A percentile compares a stretch with the other conserved stretches of the same genome.
These are phyloP conservation scores for Filobasidium wieringae DNA, from an alignment of 768 basidiomycete genomes.

Conservation along the genomic window DNA sequence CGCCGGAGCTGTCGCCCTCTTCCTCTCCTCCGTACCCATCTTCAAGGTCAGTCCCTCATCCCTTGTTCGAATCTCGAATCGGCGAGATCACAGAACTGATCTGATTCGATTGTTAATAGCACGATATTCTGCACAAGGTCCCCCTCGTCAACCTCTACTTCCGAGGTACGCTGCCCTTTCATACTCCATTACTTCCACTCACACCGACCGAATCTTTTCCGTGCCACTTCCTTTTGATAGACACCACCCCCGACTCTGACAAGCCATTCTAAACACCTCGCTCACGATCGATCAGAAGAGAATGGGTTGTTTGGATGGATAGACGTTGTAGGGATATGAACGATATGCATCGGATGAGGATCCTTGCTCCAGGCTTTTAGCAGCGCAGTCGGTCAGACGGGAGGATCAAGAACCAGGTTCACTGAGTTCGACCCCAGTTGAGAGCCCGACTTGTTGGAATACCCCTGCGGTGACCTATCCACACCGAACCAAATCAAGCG, in stretches of 20 bases:
- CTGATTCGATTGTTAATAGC: not conserved
- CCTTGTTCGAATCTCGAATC: not conserved
- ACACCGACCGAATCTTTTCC: not conserved
- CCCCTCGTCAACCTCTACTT: constrained; percentile 5
- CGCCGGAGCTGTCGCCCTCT: constrained; percentile 3
- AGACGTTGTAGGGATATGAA: too few relatives aligned
- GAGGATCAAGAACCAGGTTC: too few relatives aligned
- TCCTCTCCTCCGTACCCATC: constrained; percentile 4
- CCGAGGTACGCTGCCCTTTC: not conserved
- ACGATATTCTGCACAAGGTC: constrained; percentile 8
- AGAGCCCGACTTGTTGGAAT: too few relatives aligned
- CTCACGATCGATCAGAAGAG: too few relatives aligned
- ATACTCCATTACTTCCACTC: not conserved
- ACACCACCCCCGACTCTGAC: constrained; percentile 7
- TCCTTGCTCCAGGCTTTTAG: too few relatives aligned
- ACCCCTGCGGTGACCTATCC: too few relatives aligned
- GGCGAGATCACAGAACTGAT: not conserved
- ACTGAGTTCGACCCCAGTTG: too few relatives aligned
- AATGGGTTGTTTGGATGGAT: too few relatives aligned
- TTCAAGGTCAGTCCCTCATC: constrained; percentile 1
- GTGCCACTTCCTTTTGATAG: not conserved
- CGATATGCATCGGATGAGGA: too few relatives aligned
- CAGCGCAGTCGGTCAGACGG: too few relatives aligned
- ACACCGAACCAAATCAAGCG: too few relatives aligned
- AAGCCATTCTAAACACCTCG: constrained; percentile 6